A percentile compares a stretch with the other conserved stretches of the same genome.
phyloP scores from a whole-genome alignment of 2,329 filamentous ascomycete species.

The Cytospora mali region DNA sequence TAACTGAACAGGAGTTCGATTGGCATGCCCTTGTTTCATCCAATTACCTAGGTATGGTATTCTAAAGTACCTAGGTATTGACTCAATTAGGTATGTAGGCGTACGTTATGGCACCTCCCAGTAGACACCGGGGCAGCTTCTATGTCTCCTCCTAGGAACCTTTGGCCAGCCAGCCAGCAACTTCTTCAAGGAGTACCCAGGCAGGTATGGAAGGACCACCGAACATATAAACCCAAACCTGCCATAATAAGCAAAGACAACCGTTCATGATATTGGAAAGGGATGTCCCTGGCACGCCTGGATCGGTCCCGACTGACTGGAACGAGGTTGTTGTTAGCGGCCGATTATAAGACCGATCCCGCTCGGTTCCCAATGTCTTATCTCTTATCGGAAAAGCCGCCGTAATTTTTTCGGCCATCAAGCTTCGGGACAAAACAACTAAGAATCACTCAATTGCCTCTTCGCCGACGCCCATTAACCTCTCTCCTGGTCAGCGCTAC shows the following conservation, averaged over 20 bases:
- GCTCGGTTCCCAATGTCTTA: neutral
- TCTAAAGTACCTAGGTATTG: no score
- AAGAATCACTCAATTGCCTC: neutral
- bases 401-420: slow-evolving; percentile 15
- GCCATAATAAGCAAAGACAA: neutral
- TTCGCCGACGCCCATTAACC: no score
- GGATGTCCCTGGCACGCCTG: neutral
- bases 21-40: no score
- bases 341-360: neutral
- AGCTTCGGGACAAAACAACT: neutral
- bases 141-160: no score
- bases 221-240: neutral
- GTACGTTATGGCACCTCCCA: no score
- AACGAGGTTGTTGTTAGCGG: neutral
- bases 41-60: no score
- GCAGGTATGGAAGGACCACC: no score
- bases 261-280: no score
- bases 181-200: neutral
- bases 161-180: no score
- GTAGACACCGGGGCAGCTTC: no score
- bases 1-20: no score
- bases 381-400: slow-evolving; percentile 9
- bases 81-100: no score
- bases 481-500: neutral
- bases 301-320: neutral